These are phyloP conservation scores for Aspergillus calidoustus DNA, from an alignment of 2,329 filamentous ascomycete genomes.

Conservation along the genomic window DNA sequence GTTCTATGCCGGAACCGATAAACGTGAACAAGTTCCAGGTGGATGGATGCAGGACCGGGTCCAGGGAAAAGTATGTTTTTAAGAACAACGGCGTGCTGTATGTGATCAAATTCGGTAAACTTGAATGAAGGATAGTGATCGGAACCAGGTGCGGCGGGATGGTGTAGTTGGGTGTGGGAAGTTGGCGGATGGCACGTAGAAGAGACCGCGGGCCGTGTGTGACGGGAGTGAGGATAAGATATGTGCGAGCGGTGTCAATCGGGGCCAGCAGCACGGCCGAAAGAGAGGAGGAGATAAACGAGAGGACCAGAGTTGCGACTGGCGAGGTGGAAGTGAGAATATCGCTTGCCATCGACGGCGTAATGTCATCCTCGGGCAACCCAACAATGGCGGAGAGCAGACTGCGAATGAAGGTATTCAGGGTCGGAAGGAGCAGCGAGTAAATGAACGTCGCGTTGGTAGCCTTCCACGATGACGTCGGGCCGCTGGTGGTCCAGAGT, in stretches of 20 bases:
- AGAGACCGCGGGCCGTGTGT: conserved; percentile 76
- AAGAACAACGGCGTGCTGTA: conserved; percentile 84
- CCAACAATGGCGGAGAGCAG: conserved; percentile 89
- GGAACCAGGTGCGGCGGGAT: conserved; percentile 73
- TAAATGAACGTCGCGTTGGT: conserved; percentile 94
- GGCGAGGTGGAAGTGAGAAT: conserved; percentile 82
- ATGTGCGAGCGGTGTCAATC: conserved; percentile 86
- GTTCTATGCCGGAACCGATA: conserved; percentile 75
- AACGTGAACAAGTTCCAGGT: conserved; percentile 85
- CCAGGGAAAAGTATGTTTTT: conserved; percentile 81
- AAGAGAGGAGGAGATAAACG: conserved; percentile 66
- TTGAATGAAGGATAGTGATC: conserved; percentile 85
- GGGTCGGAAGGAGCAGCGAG: conserved; percentile 78
- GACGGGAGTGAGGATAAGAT: conserved; percentile 82
- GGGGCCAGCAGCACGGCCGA: conserved; percentile 84
- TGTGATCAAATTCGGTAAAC: conserved; percentile 80
- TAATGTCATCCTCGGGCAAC: conserved; percentile 74
- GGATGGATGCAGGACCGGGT: conserved; percentile 78
- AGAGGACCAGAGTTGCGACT: conserved; percentile 76
- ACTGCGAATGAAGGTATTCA: conserved; percentile 91
- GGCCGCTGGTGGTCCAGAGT: conserved; percentile 86
- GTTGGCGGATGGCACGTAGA: conserved; percentile 73
- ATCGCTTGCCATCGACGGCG: conserved; percentile 64
- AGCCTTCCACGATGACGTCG: conserved; percentile 91
- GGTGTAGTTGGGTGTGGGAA: conserved; percentile 72